Base-by-base conservation (phyloP, 2,329 filamentous ascomycete genomes). In the Aspergillus quadricinctus region DNA sequence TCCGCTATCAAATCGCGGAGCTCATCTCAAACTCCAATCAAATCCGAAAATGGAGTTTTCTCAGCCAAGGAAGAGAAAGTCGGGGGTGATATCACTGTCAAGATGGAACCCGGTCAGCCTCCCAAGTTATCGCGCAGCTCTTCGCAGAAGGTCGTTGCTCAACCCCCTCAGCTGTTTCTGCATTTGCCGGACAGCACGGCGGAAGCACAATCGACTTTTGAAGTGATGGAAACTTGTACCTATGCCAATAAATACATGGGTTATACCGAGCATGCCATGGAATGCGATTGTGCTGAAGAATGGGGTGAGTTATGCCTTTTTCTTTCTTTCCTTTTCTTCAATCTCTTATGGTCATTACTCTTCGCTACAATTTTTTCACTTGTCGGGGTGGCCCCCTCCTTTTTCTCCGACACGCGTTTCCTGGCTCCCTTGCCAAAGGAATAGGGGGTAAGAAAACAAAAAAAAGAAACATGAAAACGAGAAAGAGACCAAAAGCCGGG, bases 221-320 rank as follows among this genome's bases (percentile, higher is more conserved):
- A 90, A 63, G 80, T 93, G 52, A 92, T 99, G 61, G 79, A 87
- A 52, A 85, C 90, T 65, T 97, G 93, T 74, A 88, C 89, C 35
- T 99, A 99, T 75, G 91, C 90, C 53, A 91, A 92, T 63, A 97
- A 95, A 74, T 85, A 89, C 64, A 86, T 97, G 77, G 94, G 94
- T 52, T 88, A 88, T 62, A 95, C 94, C 27, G 93, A 97, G 69
- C 89, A 92, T 76, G 93, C 90, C 58, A 81, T 97, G 74, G 94
- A 97, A 75, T 99, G 94, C 76, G 94, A 99, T 72, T 99, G 94
- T 76, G 81, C 83, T 64, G 90, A 96, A 76, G 91, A 97, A 78
- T 97, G 90, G 89, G 88, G 93, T 97, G 87, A 81, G 92, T 53
- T 14, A 23, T 37, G 23, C 43, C 4, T 49, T 40, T 56, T 43